These are phyloP conservation scores for Lantana camara DNA, from an alignment of 257 asterid genomes.

Conservation along the genomic window DNA sequence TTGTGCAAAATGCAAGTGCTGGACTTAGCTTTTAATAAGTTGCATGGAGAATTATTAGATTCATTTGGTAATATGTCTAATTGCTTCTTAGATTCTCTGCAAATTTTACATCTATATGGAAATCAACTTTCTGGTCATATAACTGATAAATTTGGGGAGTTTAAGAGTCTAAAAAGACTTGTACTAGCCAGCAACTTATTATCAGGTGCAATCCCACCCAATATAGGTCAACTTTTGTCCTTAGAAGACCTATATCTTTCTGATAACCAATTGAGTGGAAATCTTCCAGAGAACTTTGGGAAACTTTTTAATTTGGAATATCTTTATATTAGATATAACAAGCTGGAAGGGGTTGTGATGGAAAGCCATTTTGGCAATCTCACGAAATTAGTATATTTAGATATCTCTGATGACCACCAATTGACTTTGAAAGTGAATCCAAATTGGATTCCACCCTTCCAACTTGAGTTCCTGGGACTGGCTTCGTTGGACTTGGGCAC, in stretches of 20 bases:
- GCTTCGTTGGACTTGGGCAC: conserved; percentile 31
- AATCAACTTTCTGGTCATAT: conserved; percentile 30
- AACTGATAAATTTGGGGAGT: conserved; percentile 21
- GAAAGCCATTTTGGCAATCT: conserved; percentile 34
- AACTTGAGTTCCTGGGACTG: accelerated
- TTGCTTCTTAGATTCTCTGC: conserved; percentile 22
- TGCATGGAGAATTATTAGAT: conserved; percentile 28
- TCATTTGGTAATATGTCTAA: conserved; percentile 26
- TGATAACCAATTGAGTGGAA: conserved; percentile 35
- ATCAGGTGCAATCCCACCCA: conserved; percentile 27
- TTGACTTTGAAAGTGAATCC: conserved; percentile 26
- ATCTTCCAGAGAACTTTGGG: conserved; percentile 36
- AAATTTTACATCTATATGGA: neutral
- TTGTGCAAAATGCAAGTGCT: conserved; percentile 21
- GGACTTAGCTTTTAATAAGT: conserved; percentile 18
- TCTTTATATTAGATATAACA: neutral
- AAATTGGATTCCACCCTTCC: conserved; percentile 31
- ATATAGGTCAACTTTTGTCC: conserved; percentile 24
- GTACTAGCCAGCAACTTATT: conserved; percentile 21
- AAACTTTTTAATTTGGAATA: conserved; percentile 17
- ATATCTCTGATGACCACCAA: conserved; percentile 24
- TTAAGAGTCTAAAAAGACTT: conserved; percentile 19
- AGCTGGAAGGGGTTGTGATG: conserved; percentile 33
- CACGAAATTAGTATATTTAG: conserved; percentile 8
- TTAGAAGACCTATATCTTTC: neutral